Conservation (phyloP, 306 rosid species). For the Mucuna pruriens region DNA sequence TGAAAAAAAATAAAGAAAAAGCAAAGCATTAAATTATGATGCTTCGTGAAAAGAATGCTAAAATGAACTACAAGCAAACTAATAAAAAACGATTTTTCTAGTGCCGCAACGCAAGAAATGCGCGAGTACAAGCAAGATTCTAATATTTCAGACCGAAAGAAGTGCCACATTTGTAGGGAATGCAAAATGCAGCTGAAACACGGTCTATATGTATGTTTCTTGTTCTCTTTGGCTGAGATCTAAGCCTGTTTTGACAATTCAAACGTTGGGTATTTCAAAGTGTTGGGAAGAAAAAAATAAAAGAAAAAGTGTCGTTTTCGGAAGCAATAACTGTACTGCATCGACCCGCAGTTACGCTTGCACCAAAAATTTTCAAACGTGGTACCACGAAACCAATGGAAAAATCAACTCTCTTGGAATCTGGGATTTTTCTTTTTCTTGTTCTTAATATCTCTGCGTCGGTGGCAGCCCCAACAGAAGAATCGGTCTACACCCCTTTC, state of each 20-base stretch:
- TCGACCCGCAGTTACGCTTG: background rate
- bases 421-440: slow-evolving; percentile 15
- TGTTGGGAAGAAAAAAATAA: background rate
- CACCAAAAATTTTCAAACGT: background rate
- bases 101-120: background rate
- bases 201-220: background rate
- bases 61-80: background rate
- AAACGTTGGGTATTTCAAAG: background rate
- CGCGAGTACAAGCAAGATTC: background rate
- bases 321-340: background rate
- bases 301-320: background rate
- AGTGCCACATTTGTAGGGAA: background rate
- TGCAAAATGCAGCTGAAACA: background rate
- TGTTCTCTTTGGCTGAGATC: background rate
- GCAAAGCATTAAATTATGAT: background rate
- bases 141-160: background rate
- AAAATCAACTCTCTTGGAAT: slow-evolving; percentile 2
- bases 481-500: slow-evolving; percentile 52
- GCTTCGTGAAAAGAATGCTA: background rate
- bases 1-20: background rate
- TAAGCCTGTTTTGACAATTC: background rate
- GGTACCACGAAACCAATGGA: slow-evolving; percentile 9
- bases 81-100: background rate
- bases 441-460: slow-evolving; percentile 36
- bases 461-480: slow-evolving; percentile 40